These are phyloP conservation scores for Begonia loranthoides DNA, from an alignment of 306 rosid genomes.

Conservation along the genomic window DNA sequence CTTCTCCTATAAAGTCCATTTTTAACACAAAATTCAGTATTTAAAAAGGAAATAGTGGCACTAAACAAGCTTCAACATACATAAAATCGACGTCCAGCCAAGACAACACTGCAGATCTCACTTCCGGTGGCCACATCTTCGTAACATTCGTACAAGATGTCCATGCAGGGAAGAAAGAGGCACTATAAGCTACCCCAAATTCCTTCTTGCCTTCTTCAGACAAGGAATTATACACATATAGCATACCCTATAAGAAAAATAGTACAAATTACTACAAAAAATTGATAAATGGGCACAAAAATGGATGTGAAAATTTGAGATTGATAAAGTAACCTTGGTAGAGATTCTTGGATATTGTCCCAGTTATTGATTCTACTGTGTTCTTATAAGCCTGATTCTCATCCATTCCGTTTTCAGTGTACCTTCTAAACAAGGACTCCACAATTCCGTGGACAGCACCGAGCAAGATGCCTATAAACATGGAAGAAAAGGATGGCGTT, in stretches of 20 bases:
- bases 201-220: slow-evolving; percentile 67
- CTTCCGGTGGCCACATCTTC: slow-evolving; percentile 89
- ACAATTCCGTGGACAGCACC: slow-evolving; percentile 98
- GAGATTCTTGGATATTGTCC: slow-evolving; percentile 79
- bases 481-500: background rate
- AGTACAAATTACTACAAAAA: background rate
- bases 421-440: slow-evolving; percentile 87
- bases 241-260: slow-evolving; percentile 54
- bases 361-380: slow-evolving; percentile 87
- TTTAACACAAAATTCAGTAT: background rate
- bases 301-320: background rate
- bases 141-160: slow-evolving; percentile 89
- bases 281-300: background rate
- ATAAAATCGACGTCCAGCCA: slow-evolving; percentile 92
- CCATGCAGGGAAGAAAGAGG: slow-evolving; percentile 94
- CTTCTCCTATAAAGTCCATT: slow-evolving; percentile 48
- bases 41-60: background rate
- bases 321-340: slow-evolving; percentile 44
- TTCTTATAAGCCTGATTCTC: slow-evolving; percentile 91
- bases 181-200: slow-evolving; percentile 88
- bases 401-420: slow-evolving; percentile 75
- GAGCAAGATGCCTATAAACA: slow-evolving; percentile 68
- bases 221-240: slow-evolving; percentile 69
- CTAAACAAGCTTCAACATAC: slow-evolving; percentile 28
- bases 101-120: slow-evolving; percentile 92